A percentile compares a stretch with the other conserved stretches of the same genome.
phyloP scores from a whole-genome alignment of 2,329 filamentous ascomycete genomes.

The Berkeleyomyces rouxiae region DNA sequence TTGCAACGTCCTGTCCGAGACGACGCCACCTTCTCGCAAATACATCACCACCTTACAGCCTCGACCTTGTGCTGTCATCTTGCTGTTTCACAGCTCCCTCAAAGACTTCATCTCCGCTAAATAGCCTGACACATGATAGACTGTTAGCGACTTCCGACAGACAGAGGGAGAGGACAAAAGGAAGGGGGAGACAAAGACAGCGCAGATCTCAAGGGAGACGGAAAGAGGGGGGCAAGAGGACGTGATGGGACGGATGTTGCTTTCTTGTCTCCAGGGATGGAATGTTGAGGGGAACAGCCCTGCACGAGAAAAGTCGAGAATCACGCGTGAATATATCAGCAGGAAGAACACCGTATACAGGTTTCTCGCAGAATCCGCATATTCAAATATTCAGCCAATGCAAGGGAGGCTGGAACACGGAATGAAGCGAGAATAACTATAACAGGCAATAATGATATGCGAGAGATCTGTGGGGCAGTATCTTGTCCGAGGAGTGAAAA shows the following conservation, averaged over 20 bases:
- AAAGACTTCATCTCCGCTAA: slow-evolving; percentile 9
- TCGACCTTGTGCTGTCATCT: not conserved
- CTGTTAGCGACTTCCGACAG: not conserved
- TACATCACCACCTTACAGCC: not conserved
- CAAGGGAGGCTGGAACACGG: not conserved
- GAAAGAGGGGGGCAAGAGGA: too few species aligned
- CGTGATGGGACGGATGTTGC: too few species aligned
- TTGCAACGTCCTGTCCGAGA: not conserved
- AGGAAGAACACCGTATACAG: too few species aligned
- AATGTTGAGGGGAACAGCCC: too few species aligned
- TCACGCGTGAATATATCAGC: too few species aligned
- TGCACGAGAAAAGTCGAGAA: too few species aligned
- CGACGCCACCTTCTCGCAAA: not conserved
- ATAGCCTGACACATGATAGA: slow-evolving; percentile 1
- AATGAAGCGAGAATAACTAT: not conserved
- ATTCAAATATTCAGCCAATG: not conserved
- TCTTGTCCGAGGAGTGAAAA: not conserved
- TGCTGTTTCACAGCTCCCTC: slow-evolving; percentile 3
- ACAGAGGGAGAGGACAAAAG: not conserved
- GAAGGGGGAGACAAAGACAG: not conserved
- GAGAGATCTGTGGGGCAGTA: not conserved
- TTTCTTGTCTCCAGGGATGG: too few species aligned
- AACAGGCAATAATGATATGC: not conserved
- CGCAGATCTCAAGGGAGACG: too few species aligned
- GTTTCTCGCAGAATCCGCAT: not conserved